Percentiles rank a stretch among this genome's conserved stretches.
phyloP scores from a whole-genome alignment of 805 yeast species.

The Lipomyces mesembrius region DNA sequence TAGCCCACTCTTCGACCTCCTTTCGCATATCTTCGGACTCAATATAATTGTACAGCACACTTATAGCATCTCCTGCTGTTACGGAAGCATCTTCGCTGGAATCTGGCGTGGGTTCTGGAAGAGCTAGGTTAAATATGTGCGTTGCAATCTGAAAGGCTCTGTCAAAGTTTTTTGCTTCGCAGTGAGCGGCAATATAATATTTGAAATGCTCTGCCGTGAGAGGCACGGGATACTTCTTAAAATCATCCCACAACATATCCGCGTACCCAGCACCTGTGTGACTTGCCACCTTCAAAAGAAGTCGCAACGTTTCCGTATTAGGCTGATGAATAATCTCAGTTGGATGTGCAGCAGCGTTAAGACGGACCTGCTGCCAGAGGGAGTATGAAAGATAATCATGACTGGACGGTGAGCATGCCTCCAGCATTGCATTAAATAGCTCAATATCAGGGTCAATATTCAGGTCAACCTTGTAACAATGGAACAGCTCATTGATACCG shows the following conservation, averaged over 20 bases:
- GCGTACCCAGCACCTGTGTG: conserved; percentile 59
- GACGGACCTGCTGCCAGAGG: conserved; percentile 61
- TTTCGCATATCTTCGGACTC: conserved; percentile 34
- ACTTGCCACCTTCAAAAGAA: conserved; percentile 68
- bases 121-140: conserved; percentile 53
- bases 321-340: conserved; percentile 41
- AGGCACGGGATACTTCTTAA: conserved; percentile 56
- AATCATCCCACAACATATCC: conserved; percentile 62
- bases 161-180: conserved; percentile 63
- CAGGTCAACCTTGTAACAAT: conserved; percentile 65
- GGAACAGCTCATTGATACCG: conserved; percentile 68
- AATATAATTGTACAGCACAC: conserved; percentile 55
- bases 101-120: conserved; percentile 47
- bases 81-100: conserved; percentile 13
- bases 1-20: conserved; percentile 40
- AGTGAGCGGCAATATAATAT: conserved; percentile 70
- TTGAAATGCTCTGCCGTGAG: conserved; percentile 59
- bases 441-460: conserved; percentile 59
- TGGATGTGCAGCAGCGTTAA: conserved; percentile 57
- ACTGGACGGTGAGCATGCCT: conserved; percentile 65
- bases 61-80: conserved; percentile 51
- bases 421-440: conserved; percentile 65
- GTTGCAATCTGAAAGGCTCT: conserved; percentile 60
- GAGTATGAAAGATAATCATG: conserved; percentile 60
- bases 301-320: conserved; percentile 65